Conservation (phyloP, 768 basidiomycete species). For the Cystofilobasidium capitatum region DNA sequence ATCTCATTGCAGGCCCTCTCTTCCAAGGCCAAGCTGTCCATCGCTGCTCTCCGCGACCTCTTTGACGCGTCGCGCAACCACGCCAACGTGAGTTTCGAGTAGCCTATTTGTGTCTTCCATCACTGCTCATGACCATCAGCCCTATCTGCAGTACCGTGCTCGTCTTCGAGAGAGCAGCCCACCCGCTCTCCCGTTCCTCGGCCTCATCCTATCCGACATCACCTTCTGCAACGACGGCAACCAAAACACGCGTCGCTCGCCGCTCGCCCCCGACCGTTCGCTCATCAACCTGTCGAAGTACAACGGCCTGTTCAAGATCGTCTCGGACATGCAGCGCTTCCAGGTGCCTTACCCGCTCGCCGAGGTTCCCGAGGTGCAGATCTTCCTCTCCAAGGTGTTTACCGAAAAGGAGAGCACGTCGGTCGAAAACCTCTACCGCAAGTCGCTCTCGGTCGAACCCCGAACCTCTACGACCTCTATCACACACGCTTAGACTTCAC, state of each 20-base stretch:
- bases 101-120: not conserved
- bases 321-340: conserved; percentile 56
- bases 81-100: conserved; percentile 26
- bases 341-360: conserved; percentile 77
- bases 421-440: conserved; percentile 17
- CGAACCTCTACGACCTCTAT: not conserved
- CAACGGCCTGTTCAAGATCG: conserved; percentile 74
- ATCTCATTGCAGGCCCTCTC: conserved; percentile 55
- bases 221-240: conserved; percentile 96
- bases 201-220: conserved; percentile 60
- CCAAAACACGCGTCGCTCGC: conserved; percentile 70
- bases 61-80: conserved; percentile 62
- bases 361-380: conserved; percentile 77
- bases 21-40: conserved; percentile 68
- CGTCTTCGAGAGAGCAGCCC: conserved; percentile 77
- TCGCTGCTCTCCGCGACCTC: conserved; percentile 70
- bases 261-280: conserved; percentile 61
- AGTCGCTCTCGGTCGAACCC: conserved; percentile 20
- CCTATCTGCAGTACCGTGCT: conserved; percentile 53
- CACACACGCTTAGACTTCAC: not conserved
- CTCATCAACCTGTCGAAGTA: conserved; percentile 96
- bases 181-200: conserved; percentile 91
- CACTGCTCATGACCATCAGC: not conserved
- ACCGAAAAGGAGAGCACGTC: conserved; percentile 16
- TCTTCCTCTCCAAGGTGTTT: conserved; percentile 29